Evolutionary conservation across 2,329 filamentous ascomycete genomes (phyloP), one percentile per base, ranked within the genome.

Genomic region (Didymella sp.): DNA sequence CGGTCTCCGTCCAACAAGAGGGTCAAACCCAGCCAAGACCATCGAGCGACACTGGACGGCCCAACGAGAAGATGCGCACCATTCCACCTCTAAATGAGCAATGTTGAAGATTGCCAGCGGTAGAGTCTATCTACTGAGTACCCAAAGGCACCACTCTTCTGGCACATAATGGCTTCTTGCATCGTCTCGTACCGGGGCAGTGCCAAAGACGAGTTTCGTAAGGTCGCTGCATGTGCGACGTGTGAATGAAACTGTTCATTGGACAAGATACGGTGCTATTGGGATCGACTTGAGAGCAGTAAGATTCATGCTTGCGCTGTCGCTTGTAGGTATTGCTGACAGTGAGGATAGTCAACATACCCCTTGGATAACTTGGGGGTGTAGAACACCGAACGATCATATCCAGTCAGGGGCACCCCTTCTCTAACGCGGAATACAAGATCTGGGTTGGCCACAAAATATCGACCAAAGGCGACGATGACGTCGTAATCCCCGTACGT

Each of bases 401-500:
- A 81, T 43, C 69, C 65, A 15, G 63, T 67, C 30, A 81, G 60
- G 13, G 69, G 64, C 9, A 82, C 64, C 5, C 72, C 72, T 41
- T 78, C 60, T 59, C 70, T 67, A 15, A 82, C 56, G 19, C 79
- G 69, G 57, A 76, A 81, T 2, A 77, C 75, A 9, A 82, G 66
- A 60, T 82, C 79, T 3, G 79, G 79, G 21, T 75, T 81, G 25
- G 75, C 69, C 51, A 81, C 78, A 59, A 79, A 82, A 41, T 75
- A 74, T 33, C 80, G 63, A 2, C 80, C 79, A 63, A 81, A 80
- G 1, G 74, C 76, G 33, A 82, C 71, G 31, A 66, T 66, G 15
- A 73, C 73, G 6, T 55, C 30, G 25, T 45, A 25, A 7, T 45
- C 13, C 7, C 64, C 70, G 52, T 80, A 77, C 52, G 77, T 63